Percentiles rank a stretch among this genome's conserved stretches.
These are phyloP conservation scores for carrot (Daucus carota) DNA, from an alignment of 129 eudicot genomes.

Conservation along the genomic window DH1_v3.0 NC_030384.2:41844501-41845000, in stretches of 20 bases:
- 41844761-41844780: not conserved
- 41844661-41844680: not conserved
- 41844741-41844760: not conserved
- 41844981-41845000: conserved; percentile 71
- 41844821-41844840: conserved; percentile 65
- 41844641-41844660: not conserved
- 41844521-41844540: conserved; percentile 49
- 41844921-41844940: not conserved
- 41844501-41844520: conserved; percentile 33
- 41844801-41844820: not conserved
- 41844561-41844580: conserved; percentile 54
- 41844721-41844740: not conserved
- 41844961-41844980: not conserved
- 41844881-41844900: conserved; percentile 88
- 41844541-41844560: conserved; percentile 44
- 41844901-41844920: conserved; percentile 81
- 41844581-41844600: not conserved
- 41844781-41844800: not conserved
- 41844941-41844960: not conserved
- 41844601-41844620: not conserved
- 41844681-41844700: not conserved
- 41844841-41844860: conserved; percentile 61
- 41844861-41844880: conserved; percentile 65
- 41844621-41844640: not conserved
- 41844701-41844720: not conserved